phyloP scores from a whole-genome alignment of 2,329 filamentous ascomycete species.

The Ascochyta fabae region DNA sequence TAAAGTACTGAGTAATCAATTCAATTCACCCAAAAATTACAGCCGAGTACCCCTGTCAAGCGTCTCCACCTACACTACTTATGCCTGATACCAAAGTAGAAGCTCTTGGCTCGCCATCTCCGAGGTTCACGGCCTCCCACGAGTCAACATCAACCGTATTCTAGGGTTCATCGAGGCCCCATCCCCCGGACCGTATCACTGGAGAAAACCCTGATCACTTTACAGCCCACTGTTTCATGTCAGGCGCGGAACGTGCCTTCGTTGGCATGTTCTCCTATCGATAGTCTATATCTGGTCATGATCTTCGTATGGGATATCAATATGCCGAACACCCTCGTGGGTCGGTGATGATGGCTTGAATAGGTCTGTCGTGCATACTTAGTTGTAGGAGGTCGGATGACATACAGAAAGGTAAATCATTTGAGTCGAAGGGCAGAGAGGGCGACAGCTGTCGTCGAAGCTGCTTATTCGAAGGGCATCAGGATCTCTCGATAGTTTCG shows the following conservation, averaged over 20 bases:
- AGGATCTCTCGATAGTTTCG: not conserved
- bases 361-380: not conserved
- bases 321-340: not conserved
- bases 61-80: too few species aligned
- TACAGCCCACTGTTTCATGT: conserved; percentile 7
- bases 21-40: too few species aligned
- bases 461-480: not conserved
- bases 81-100: too few species aligned
- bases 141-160: conserved; percentile 6
- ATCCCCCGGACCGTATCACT: not conserved
- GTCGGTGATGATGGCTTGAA: conserved; percentile 10
- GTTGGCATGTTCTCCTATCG: not conserved
- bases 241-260: conserved; percentile 1
- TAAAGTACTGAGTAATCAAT: too few species aligned
- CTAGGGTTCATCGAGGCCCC: not conserved
- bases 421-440: not conserved
- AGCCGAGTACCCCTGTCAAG: too few species aligned
- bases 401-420: too few species aligned
- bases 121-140: not conserved
- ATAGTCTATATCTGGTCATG: not conserved
- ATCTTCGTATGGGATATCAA: conserved; percentile 3
- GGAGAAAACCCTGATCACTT: conserved; percentile 1
- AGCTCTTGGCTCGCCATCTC: not conserved
- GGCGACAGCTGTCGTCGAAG: not conserved
- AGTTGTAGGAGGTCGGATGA: not conserved